A percentile compares a stretch with the other conserved stretches of the same genome.
Evolutionary conservation across 441 rosid genomes (phyloP).

Genomic region (Codiaeum variegatum): DNA sequence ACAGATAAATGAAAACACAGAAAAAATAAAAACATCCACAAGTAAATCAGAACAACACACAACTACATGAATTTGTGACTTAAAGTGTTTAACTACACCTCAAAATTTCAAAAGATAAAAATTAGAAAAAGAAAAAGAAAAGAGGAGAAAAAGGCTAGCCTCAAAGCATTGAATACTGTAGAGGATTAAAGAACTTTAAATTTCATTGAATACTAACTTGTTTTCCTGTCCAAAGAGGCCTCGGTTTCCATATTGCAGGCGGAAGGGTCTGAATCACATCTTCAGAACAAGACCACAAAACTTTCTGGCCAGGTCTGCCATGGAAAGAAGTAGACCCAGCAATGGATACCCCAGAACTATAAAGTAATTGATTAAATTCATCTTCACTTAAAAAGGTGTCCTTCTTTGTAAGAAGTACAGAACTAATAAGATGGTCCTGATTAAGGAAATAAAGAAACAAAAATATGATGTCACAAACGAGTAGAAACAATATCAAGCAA

Average conservation of each 20-base stretch:
- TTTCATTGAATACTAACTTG: conserved; percentile 51
- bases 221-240: conserved; percentile 96
- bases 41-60: neutral
- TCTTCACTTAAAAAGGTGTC: conserved; percentile 80
- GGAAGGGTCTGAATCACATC: conserved; percentile 42
- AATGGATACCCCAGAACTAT: conserved; percentile 69
- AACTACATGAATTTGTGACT: neutral
- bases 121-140: no score
- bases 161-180: neutral
- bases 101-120: neutral
- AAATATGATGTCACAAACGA: conserved; percentile 14
- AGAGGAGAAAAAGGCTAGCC: no score
- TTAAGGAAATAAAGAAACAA: conserved; percentile 9
- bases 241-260: conserved; percentile 88
- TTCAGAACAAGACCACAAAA: conserved; percentile 44
- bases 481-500: conserved; percentile 17
- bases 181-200: neutral
- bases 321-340: conserved; percentile 41
- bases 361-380: conserved; percentile 79
- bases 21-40: neutral
- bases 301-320: conserved; percentile 67
- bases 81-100: neutral
- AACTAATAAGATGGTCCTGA: conserved; percentile 93
- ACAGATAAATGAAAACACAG: conserved; percentile 3
- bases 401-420: conserved; percentile 83